phyloP scores from a whole-genome alignment of 1,139 yeast species.

The Diutina rugosa region DNA sequence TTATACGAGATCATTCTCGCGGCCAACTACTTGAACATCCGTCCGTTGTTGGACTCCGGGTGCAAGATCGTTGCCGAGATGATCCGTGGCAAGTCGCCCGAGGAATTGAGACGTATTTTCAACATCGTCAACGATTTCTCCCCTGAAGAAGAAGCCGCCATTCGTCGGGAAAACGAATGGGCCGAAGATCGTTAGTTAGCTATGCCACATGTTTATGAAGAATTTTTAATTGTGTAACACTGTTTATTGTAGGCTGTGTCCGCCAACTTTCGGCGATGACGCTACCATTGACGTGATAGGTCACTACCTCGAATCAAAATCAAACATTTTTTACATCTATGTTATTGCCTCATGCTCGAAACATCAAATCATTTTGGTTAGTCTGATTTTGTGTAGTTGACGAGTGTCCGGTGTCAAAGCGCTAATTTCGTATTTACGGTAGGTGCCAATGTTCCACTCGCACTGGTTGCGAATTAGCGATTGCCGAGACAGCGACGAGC shows the following conservation, averaged over 20 bases:
- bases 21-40: conserved; percentile 89
- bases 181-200: conserved; percentile 78
- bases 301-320: too few relatives aligned
- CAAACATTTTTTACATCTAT: too few relatives aligned
- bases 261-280: background rate
- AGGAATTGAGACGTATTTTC: conserved; percentile 90
- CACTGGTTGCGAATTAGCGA: background rate
- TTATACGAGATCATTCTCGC: conserved; percentile 91
- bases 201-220: background rate
- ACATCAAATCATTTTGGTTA: too few relatives aligned
- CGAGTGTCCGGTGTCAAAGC: background rate
- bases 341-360: background rate
- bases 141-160: conserved; percentile 97
- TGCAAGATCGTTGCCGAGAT: conserved; percentile 97
- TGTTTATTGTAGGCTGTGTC: background rate
- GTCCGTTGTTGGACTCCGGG: conserved; percentile 87
- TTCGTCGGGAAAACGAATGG: conserved; percentile 97
- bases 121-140: conserved; percentile 94
- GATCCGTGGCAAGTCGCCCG: conserved; percentile 94
- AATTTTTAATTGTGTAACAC: background rate
- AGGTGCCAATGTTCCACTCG: background rate
- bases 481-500: background rate
- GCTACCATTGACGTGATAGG: background rate
- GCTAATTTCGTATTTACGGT: background rate
- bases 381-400: too few relatives aligned